Evolutionary conservation across 371 early-diverging fungal species (phyloP).

Genomic region (Apophysomyces variabilis): DNA sequence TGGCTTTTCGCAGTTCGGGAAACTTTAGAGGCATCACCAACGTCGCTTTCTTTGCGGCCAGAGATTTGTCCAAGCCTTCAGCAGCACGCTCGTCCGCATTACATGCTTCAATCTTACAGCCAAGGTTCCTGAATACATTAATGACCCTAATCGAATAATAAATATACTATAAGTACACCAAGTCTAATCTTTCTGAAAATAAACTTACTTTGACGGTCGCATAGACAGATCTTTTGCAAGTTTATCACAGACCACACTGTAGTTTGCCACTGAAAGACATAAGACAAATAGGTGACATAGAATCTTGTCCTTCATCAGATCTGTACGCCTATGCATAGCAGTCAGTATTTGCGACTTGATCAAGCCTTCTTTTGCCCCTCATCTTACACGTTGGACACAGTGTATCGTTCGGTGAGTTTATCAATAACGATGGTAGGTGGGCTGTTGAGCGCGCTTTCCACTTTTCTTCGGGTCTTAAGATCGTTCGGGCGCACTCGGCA

Average conservation of each 20-base stretch:
- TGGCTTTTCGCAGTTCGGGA: constrained; percentile 38
- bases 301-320: constrained; percentile 76
- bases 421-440: constrained; percentile 67
- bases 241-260: constrained; percentile 59
- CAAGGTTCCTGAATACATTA: constrained; percentile 45
- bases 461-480: constrained; percentile 58
- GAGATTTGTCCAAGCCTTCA: constrained; percentile 18
- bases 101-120: constrained; percentile 61
- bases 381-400: constrained; percentile 58
- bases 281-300: constrained; percentile 76
- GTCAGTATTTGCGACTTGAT: neutral
- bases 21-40: constrained; percentile 47
- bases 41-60: constrained; percentile 34
- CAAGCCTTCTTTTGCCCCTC: neutral
- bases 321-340: constrained; percentile 55
- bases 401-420: constrained; percentile 68
- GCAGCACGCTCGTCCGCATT: constrained; percentile 33
- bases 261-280: constrained; percentile 73
- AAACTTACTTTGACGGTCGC: constrained; percentile 46
- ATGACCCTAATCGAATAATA: constrained; percentile 14
- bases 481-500: constrained; percentile 50
- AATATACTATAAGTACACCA: neutral
- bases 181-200: neutral
- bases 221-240: constrained; percentile 72
- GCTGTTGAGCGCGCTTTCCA: constrained; percentile 54